Base-by-base conservation (phyloP, 345 rosid species). In the Odontarrhena argentea region DNA sequence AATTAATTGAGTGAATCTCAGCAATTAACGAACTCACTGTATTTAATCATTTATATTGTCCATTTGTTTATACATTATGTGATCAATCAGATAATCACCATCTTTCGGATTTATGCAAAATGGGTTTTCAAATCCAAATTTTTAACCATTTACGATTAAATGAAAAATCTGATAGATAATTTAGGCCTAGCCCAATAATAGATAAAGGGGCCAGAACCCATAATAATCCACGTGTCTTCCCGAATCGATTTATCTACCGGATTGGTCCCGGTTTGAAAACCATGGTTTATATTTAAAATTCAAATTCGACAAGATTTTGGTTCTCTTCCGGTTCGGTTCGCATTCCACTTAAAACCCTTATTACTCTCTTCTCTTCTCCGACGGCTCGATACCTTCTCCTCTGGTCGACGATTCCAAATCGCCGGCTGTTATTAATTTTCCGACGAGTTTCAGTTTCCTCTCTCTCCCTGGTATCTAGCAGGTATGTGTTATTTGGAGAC, bases 281-380 rank as follows among this genome's bases (percentile, higher is more conserved):
- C 1, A 30, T n/a, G 28, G 26, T 14, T 14, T 41, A 32, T 2
- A 9, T n/a, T 42, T 42, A 4, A 4, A 9, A n/a, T 8, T 12
- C 13, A 25, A n/a, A n/a, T 25, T 24, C 3, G 3, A 50, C 13
- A 40, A 9, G 36, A 26, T 9, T 52, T 28, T 13, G 71, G 71
- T 32, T 56, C 9, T 37, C 1, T 68, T 37, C 10, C 49, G 64
- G 71, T 47, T 57, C 25, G 66, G 15, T 40, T 47, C 0, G 6
- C 9, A 58, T 38, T 57, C 58, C 46, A 30, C 7, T 42, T 7
- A 15, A 32, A 56, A 57, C 6, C 58, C 58, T 50, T 59, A 68
- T 14, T 38, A 38, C 22, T 26, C n/a, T 67, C 69, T 38, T 28
- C 45, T 67, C 58, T 38, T 28, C 45, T 67, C 58, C 52, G 62